Conservation (phyloP, 1,284 basidiomycete species). For the Fistulinella cinereoalba region DNA sequence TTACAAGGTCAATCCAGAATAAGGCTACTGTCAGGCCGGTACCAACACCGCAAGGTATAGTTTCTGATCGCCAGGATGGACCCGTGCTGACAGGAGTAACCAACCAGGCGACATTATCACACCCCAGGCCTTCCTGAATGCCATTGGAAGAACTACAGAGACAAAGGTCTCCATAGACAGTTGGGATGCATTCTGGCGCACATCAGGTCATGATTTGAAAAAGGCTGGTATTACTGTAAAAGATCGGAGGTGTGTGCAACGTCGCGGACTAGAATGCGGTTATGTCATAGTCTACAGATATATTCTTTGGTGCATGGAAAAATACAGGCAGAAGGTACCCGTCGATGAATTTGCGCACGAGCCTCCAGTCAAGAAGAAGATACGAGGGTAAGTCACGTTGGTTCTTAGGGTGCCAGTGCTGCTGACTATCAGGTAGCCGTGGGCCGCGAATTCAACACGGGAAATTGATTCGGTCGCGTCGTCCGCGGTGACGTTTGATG, state of each 20-base stretch:
- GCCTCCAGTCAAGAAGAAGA: slow-evolving; percentile 64
- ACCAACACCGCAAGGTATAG: slow-evolving; percentile 22
- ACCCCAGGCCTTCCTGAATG: slow-evolving; percentile 62
- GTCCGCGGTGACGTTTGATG: slow-evolving; percentile 29
- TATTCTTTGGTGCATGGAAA: slow-evolving; percentile 80
- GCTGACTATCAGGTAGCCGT: slow-evolving; percentile 36
- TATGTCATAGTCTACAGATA: slow-evolving; percentile 47
- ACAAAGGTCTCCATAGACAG: slow-evolving; percentile 56
- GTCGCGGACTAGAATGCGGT: not conserved
- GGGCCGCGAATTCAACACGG: slow-evolving; percentile 73
- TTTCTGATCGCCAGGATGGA: not conserved
- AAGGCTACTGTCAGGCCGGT: slow-evolving; percentile 36
- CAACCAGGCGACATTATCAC: slow-evolving; percentile 43
- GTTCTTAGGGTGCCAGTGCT: not conserved
- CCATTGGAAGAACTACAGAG: slow-evolving; percentile 66
- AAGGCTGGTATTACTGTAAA: slow-evolving; percentile 60
- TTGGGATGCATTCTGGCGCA: slow-evolving; percentile 71
- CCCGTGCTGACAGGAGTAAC: slow-evolving; percentile 11
- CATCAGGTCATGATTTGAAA: slow-evolving; percentile 56
- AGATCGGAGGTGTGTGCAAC: slow-evolving; percentile 55
- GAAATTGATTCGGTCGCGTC: slow-evolving; percentile 66
- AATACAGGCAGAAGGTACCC: slow-evolving; percentile 58
- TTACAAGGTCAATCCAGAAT: slow-evolving; percentile 41
- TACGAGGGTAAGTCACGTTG: slow-evolving; percentile 60
- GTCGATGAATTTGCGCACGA: slow-evolving; percentile 63